phyloP scores from a whole-genome alignment of 2,329 filamentous ascomycete species.

The Rhytidhysteron rufulum region DNA sequence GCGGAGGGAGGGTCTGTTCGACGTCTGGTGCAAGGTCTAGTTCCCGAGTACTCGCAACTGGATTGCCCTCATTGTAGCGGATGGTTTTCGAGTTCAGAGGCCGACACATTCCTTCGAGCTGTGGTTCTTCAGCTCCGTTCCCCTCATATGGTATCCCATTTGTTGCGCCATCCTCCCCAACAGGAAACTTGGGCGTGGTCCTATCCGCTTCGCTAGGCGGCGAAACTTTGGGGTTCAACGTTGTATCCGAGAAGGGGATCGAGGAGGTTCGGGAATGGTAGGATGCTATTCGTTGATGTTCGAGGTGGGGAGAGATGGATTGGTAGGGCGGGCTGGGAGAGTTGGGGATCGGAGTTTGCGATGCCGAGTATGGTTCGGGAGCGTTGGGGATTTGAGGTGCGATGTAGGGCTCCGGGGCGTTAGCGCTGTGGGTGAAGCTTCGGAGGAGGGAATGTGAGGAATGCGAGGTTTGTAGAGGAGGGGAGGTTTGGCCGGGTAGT shows the following conservation, averaged over 20 bases:
- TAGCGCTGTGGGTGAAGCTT: not conserved
- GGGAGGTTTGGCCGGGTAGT: no score
- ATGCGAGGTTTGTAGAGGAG: no score
- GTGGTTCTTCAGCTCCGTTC: not conserved
- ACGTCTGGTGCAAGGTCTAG: no score
- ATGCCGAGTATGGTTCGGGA: not conserved
- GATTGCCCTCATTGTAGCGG: not conserved
- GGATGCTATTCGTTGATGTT: not conserved
- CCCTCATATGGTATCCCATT: not conserved
- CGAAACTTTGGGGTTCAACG: not conserved
- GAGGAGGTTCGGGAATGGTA: not conserved
- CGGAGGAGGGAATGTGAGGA: not conserved
- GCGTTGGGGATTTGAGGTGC: not conserved
- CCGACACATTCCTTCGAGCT: not conserved
- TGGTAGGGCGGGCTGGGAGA: not conserved
- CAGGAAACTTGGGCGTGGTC: not conserved
- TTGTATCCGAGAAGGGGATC: not conserved
- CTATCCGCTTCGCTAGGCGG: not conserved
- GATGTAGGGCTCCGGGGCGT: not conserved
- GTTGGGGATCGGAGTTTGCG: not conserved
- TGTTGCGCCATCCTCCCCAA: not conserved
- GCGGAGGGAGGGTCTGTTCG: no score
- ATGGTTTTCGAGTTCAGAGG: not conserved
- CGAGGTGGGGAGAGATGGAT: not conserved
- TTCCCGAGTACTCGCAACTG: no score